These are phyloP conservation scores for Candida maesae DNA, from an alignment of 805 yeast species.

Conservation along the genomic window DNA sequence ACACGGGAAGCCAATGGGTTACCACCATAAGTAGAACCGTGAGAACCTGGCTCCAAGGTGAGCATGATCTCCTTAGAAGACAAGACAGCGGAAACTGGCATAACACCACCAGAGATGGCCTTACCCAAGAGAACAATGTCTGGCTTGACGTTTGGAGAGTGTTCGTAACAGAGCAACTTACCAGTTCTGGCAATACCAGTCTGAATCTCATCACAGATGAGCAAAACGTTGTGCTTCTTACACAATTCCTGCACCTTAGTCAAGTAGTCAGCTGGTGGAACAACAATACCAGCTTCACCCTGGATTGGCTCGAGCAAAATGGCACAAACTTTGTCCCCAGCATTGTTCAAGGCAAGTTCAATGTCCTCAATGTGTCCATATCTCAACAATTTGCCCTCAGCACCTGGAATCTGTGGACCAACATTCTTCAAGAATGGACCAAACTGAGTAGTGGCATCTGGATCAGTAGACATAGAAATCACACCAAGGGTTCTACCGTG, in stretches of 20 bases:
- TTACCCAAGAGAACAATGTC: slow-evolving; percentile 89
- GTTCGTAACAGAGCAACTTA: slow-evolving; percentile 87
- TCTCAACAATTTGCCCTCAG: slow-evolving; percentile 55
- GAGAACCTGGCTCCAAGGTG: slow-evolving; percentile 89
- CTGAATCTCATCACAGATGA: slow-evolving; percentile 96
- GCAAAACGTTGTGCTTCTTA: slow-evolving; percentile 76
- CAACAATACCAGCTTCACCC: slow-evolving; percentile 98
- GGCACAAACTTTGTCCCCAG: slow-evolving; percentile 90
- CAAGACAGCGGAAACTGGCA: slow-evolving; percentile 88
- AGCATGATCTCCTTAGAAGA: slow-evolving; percentile 89
- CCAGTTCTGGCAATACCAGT: slow-evolving; percentile 98
- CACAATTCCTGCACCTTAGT: slow-evolving; percentile 69
- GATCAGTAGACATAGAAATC: slow-evolving; percentile 94
- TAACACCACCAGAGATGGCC: slow-evolving; percentile 92
- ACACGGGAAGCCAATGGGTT: slow-evolving; percentile 92
- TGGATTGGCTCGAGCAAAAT: slow-evolving; percentile 92
- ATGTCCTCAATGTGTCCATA: slow-evolving; percentile 87
- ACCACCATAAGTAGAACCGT: slow-evolving; percentile 98
- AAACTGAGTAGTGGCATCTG: slow-evolving; percentile 81
- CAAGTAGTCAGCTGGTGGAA: slow-evolving; percentile 82
- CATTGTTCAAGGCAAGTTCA: slow-evolving; percentile 71
- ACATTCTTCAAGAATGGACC: slow-evolving; percentile 87
- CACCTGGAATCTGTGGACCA: slow-evolving; percentile 82
- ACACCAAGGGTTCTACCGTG: slow-evolving; percentile 96
- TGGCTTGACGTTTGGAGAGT: slow-evolving; percentile 73